A percentile compares a stretch with the other conserved stretches of the same genome.
These are phyloP conservation scores for Starmerella cellae DNA, from an alignment of 805 yeast genomes.

Conservation along the genomic window DNA sequence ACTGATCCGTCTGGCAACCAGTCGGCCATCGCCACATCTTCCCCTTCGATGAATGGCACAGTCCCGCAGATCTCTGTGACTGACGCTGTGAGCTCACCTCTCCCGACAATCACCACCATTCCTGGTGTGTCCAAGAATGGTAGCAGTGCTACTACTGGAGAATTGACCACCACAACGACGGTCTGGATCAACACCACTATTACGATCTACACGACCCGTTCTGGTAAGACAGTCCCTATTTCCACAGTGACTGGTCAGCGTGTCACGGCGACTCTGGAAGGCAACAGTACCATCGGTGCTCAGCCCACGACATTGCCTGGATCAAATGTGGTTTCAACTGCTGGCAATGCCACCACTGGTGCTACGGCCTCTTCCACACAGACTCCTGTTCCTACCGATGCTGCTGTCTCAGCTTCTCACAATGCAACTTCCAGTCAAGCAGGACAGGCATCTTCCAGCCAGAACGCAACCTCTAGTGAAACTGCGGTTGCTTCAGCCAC, in stretches of 20 bases:
- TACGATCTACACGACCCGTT: slow-evolving; percentile 9
- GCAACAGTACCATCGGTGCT: too few species aligned
- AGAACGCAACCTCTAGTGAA: too few species aligned
- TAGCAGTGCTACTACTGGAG: slow-evolving; percentile 4
- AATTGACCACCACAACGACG: slow-evolving; percentile 14
- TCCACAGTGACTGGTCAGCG: slow-evolving; percentile 7
- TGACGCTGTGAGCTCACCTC: not conserved
- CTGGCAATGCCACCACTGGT: not conserved
- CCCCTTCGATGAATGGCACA: slow-evolving; percentile 2
- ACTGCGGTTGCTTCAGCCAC: too few species aligned
- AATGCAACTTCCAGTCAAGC: too few species aligned
- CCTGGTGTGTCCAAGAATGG: not conserved
- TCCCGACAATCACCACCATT: slow-evolving; percentile 6
- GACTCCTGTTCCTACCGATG: too few species aligned
- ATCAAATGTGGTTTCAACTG: not conserved
- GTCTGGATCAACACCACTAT: slow-evolving; percentile 15
- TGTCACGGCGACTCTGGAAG: too few species aligned
- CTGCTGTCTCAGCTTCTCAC: too few species aligned
- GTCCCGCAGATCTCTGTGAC: not conserved
- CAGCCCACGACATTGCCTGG: too few species aligned
- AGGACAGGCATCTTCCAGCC: too few species aligned
- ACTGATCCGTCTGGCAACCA: not conserved
- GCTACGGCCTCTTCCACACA: too few species aligned
- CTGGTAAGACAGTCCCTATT: slow-evolving; percentile 3
- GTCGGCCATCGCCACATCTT: not conserved